phyloP scores from a whole-genome alignment of 495 filamentous ascomycete species.

The Neurospora sp. region DNA sequence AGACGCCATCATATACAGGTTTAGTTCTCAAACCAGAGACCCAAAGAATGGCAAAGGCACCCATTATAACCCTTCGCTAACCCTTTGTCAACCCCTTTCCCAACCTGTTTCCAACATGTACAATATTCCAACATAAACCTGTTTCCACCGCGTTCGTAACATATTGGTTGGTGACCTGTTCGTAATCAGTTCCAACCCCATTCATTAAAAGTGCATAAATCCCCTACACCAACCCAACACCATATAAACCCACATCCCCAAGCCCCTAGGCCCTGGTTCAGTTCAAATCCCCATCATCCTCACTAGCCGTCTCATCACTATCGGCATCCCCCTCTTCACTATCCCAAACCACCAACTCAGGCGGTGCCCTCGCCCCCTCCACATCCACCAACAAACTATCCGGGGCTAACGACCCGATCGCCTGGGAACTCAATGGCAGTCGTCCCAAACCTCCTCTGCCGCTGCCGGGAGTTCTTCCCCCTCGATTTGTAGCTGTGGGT shows the following conservation, averaged over 20 bases:
- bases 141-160: background rate
- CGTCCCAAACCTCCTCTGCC: background rate
- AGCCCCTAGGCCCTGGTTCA: background rate
- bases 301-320: background rate
- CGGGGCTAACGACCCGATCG: background rate
- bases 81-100: background rate
- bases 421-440: background rate
- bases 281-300: background rate
- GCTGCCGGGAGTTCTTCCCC: background rate
- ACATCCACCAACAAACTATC: constrained; percentile 35
- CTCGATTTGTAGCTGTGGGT: background rate
- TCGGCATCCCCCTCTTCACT: constrained; percentile 6
- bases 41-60: background rate
- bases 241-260: background rate
- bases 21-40: background rate
- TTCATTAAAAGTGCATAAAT: background rate
- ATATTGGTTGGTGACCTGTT: background rate
- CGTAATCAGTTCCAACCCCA: background rate
- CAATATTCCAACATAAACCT: background rate
- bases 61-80: background rate
- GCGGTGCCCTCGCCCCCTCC: constrained; percentile 30
- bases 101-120: background rate
- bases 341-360: constrained; percentile 30
- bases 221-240: background rate
- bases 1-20: background rate